Evolutionary conservation across 306 rosid species (phyloP).

Genomic region (Corylus heterophylla): DNA sequence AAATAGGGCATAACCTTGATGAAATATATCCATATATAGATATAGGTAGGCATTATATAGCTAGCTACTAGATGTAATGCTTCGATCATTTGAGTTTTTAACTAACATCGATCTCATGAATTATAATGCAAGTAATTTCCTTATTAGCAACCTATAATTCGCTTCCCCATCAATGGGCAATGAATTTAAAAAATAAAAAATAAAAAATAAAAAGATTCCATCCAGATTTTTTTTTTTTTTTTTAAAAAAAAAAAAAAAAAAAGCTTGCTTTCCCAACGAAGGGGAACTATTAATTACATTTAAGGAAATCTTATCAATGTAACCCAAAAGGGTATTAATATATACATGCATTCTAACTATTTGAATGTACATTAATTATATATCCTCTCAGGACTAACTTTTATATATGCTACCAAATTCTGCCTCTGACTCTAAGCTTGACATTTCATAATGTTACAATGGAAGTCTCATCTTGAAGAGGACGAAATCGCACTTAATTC

Average conservation of each 20-base stretch:
- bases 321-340: too few species aligned
- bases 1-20: not conserved
- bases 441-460: not conserved
- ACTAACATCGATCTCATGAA: not conserved
- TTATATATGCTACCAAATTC: not conserved
- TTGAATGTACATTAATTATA: too few species aligned
- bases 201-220: too few species aligned
- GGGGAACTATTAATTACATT: too few species aligned
- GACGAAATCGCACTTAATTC: not conserved
- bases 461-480: not conserved
- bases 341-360: not conserved
- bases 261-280: too few species aligned
- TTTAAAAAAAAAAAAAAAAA: too few species aligned
- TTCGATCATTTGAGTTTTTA: not conserved
- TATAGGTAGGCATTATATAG: not conserved
- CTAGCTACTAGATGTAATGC: not conserved
- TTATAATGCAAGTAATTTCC: not conserved
- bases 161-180: too few species aligned
- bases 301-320: too few species aligned
- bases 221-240: too few species aligned
- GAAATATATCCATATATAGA: not conserved
- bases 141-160: not conserved
- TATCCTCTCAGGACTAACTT: too few species aligned
- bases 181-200: too few species aligned
- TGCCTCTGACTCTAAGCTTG: not conserved